Conservation (phyloP, 495 filamentous ascomycete species). For the Xylaria flabelliformis region DNA sequence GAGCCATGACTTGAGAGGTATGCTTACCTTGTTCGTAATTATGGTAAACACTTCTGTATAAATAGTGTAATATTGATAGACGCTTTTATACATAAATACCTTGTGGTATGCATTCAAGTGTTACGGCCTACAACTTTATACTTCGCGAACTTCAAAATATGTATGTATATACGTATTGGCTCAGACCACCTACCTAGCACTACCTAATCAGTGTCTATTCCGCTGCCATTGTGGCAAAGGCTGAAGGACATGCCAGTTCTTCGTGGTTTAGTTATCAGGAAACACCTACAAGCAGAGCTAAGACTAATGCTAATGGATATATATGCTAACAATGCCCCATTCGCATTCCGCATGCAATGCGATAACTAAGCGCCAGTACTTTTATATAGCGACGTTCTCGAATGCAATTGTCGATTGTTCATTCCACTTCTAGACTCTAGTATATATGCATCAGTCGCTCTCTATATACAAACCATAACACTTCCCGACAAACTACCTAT, state of each 20-base stretch:
- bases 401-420: too few relatives aligned
- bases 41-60: background rate
- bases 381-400: background rate
- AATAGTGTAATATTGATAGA: conserved; percentile 1
- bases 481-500: background rate
- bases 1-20: background rate
- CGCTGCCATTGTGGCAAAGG: background rate
- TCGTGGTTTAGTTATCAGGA: background rate
- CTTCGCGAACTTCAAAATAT: background rate
- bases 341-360: background rate
- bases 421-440: background rate
- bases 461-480: background rate
- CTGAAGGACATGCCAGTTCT: background rate
- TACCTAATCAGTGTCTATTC: background rate
- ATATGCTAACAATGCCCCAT: background rate
- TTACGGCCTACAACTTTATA: too few relatives aligned
- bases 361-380: background rate
- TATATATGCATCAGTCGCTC: background rate
- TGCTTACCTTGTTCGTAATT: background rate
- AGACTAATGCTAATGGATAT: background rate
- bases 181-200: background rate
- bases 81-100: background rate
- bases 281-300: background rate
- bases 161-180: background rate
- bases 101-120: background rate